These are phyloP conservation scores for Aspergillus fructus DNA, from an alignment of 2,329 filamentous ascomycete species.

Conservation along the genomic window DNA sequence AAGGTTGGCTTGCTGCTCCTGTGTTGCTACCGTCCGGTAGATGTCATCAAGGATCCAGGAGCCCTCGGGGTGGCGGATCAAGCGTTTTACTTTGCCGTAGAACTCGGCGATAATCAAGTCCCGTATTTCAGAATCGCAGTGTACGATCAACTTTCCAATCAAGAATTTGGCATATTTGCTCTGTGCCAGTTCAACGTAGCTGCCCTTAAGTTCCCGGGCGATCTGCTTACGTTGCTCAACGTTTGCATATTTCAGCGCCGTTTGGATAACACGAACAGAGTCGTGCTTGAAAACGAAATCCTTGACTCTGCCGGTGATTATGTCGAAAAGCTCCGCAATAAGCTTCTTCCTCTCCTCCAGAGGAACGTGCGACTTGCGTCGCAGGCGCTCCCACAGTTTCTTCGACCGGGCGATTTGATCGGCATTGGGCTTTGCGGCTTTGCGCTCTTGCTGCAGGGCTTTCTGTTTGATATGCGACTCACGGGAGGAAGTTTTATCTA, in stretches of 20 bases:
- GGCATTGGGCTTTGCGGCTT: conserved; percentile 87
- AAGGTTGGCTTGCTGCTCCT: conserved; percentile 79
- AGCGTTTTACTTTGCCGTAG: conserved; percentile 84
- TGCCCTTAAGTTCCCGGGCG: conserved; percentile 79
- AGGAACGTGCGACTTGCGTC: conserved; percentile 89
- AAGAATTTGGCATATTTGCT: conserved; percentile 97
- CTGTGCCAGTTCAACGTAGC: conserved; percentile 81
- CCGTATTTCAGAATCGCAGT: conserved; percentile 81
- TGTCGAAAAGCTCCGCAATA: conserved; percentile 83
- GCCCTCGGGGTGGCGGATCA: conserved; percentile 95
- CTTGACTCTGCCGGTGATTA: conserved; percentile 86
- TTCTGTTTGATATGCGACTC: conserved; percentile 95
- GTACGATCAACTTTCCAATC: conserved; percentile 92
- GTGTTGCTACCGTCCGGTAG: conserved; percentile 83
- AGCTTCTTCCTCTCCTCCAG: conserved; percentile 84
- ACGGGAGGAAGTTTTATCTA: conserved; percentile 69
- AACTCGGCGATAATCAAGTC: conserved; percentile 92
- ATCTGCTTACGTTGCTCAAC: conserved; percentile 82
- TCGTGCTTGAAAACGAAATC: conserved; percentile 99
- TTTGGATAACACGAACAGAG: conserved; percentile 93
- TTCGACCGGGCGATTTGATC: conserved; percentile 86
- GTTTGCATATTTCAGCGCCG: conserved; percentile 92
- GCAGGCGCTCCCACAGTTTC: conserved; percentile 93
- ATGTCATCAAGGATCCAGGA: conserved; percentile 98
- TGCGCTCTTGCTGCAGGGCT: conserved; percentile 81